Evolutionary conservation across 768 basidiomycete species (phyloP).

Genomic region (Leccinum fibrillosum): DNA sequence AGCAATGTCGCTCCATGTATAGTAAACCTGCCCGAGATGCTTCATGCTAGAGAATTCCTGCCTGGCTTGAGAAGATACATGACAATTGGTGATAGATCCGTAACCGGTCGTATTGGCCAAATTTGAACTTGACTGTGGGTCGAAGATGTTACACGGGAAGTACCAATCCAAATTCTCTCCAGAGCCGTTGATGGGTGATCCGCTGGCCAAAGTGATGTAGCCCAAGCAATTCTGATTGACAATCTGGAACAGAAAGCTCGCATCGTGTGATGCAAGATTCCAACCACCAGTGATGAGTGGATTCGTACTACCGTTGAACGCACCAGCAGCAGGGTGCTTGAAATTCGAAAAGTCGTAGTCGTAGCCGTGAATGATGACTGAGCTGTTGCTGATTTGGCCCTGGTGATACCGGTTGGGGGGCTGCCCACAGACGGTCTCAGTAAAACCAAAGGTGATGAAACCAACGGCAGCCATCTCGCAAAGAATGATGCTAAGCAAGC

Average conservation of each 20-base stretch:
- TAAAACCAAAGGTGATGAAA: slow-evolving; percentile 98
- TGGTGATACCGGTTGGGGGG: slow-evolving; percentile 82
- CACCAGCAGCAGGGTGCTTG: slow-evolving; percentile 67
- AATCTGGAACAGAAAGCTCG: slow-evolving; percentile 93
- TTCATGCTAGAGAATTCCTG: slow-evolving; percentile 45
- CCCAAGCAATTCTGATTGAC: slow-evolving; percentile 80
- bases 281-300: slow-evolving; percentile 78
- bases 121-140: slow-evolving; percentile 58
- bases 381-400: slow-evolving; percentile 70
- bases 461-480: slow-evolving; percentile 91
- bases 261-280: slow-evolving; percentile 83
- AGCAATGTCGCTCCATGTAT: slow-evolving; percentile 84
- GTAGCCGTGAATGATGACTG: slow-evolving; percentile 92
- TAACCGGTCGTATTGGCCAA: slow-evolving; percentile 65
- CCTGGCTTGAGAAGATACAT: slow-evolving; percentile 55
- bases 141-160: slow-evolving; percentile 93
- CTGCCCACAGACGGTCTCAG: slow-evolving; percentile 86
- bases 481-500: slow-evolving; percentile 77
- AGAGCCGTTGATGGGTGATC: slow-evolving; percentile 66
- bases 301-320: slow-evolving; percentile 79
- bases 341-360: slow-evolving; percentile 90
- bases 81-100: slow-evolving; percentile 65
- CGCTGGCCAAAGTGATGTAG: slow-evolving; percentile 67
- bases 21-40: slow-evolving; percentile 85
- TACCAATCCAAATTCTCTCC: slow-evolving; percentile 82